Base-by-base conservation (phyloP, 805 yeast species). In the Clavispora vitiphila region DNA sequence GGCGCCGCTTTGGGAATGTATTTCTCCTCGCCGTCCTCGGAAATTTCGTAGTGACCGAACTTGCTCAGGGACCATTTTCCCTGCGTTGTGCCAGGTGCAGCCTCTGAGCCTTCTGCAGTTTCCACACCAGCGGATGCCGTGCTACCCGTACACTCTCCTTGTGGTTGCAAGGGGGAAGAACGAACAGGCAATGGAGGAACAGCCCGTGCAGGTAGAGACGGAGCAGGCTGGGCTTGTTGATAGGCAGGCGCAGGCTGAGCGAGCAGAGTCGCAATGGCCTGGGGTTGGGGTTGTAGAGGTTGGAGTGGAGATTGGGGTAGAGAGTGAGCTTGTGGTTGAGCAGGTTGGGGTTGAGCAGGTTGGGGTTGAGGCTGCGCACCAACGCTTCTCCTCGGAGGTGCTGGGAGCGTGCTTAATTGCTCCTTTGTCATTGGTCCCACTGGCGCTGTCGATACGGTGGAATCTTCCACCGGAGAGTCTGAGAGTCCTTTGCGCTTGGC, bases 351-450 rank as follows among this genome's bases (percentile, higher is more conserved):
- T 9, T 37, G 30, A 37, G 19, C 18, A 15, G 18, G 16, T 20
- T 23, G 41, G 3, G 48, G 36, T 37, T 42, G 46, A 15, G 35
- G 46, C 27, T 29, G 46, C 25, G 36, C 30, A 15, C 58, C 55
- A 12, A 62, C 71, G 21, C 57, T 59, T 27, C 77, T 62, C 38
- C 53, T 60, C 0, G 81, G 81, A 1, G 78, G 78, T 9, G 71
- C 61, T 1, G 76, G 71, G 43, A 67, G 61, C 3, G 65, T 27
- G 21, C 52, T 58, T 9, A 73, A 64, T 34, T 55, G 53, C 14
- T 54, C 62, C 23, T 47, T 53, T 3, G n/a, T 8, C 20, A 29
- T 11, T 4, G 47, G 44, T 2, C 44, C 44, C 34, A 46, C 32
- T 2, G 56, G 48, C 10, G 52, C 48, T 11, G 50, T 23, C 15